Conservation (phyloP, 2,329 filamentous ascomycete genomes). For the Periconia macrospinosa region DNA sequence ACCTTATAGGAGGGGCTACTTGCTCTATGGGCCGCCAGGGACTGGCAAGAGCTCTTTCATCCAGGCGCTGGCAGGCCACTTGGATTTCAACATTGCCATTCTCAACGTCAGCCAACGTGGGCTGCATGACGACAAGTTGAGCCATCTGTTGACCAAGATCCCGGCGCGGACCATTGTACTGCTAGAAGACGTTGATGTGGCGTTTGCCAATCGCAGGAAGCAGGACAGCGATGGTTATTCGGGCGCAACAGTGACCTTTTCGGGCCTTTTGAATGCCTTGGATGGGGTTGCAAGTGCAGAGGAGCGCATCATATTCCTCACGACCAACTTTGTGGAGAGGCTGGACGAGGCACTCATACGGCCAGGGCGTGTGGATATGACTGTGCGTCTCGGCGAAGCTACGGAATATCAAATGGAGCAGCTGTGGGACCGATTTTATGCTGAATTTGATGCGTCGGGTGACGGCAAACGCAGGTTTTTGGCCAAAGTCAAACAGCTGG, state of each 20-base stretch:
- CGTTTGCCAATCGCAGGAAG: constrained; percentile 79
- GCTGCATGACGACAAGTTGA: constrained; percentile 85
- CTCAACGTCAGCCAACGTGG: constrained; percentile 88
- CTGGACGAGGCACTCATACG: constrained; percentile 87
- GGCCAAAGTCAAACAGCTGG: constrained; percentile 66
- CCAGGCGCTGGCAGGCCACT: constrained; percentile 86
- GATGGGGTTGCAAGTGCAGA: constrained; percentile 95
- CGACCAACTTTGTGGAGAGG: constrained; percentile 90
- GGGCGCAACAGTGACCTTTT: constrained; percentile 91
- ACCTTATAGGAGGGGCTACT: constrained; percentile 85
- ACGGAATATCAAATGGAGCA: constrained; percentile 79
- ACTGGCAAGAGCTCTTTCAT: constrained; percentile 97
- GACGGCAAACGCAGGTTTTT: constrained; percentile 70
- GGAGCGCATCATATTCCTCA: constrained; percentile 90
- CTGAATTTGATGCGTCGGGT: constrained; percentile 71
- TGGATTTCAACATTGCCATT: constrained; percentile 91
- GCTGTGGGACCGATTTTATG: constrained; percentile 96
- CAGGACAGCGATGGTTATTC: constrained; percentile 80
- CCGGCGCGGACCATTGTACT: constrained; percentile 80
- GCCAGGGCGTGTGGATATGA: constrained; percentile 92
- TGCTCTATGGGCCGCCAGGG: constrained; percentile 85
- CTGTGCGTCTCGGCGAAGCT: constrained; percentile 84
- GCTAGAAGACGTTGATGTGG: constrained; percentile 88
- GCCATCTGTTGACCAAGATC: constrained; percentile 81
- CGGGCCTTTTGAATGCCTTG: constrained; percentile 70